Evolutionary conservation across 2,329 filamentous ascomycete genomes (phyloP), one percentile per base, ranked within the genome.

Genomic region (Lecanicillium sp.): DNA sequence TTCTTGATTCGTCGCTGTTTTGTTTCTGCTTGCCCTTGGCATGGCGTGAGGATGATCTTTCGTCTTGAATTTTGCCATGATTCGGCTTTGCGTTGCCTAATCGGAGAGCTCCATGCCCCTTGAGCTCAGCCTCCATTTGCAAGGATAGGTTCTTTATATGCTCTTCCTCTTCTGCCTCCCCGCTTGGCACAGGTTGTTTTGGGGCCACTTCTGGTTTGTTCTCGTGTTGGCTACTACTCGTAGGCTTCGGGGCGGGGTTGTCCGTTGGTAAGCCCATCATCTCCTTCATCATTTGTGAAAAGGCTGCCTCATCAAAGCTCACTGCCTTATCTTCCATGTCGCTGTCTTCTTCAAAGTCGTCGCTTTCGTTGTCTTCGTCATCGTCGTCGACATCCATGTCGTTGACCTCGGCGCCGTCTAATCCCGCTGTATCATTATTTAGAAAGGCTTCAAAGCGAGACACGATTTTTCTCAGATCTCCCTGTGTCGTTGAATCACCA

Each of bases 381-480:
- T 78, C 73, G 36, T 82, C 74, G 51, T 86, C 83, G 14, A 75
- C 67, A 51, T 87, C 86, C 75, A 87, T 87, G 9, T 87, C 84
- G 52, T 78, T 73, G 11, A 87, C 65, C 51, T 88, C 82, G 0
- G 84, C 87, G 0, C 90, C 91, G 39, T 95, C 90, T 5, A 83
- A 64, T 1, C 87, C 90, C 1, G 90, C 89, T 38, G 77, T 78
- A 10, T 94, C 86, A 57, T 97, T 88, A 48, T 94, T 87, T 38
- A 98, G 67, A 57, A 98, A 97, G 11, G 86, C 75, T 60, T 96
- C 90, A 59, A 98, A 97, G n/a, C 89, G 81, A 39, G 87, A 85
- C 1, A 98, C 93, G 62, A 97, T 95, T 60, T 91, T 91, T 46
- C 86, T 83, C 19, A 98, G 71, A 61, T 95, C 86, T 4, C 82